phyloP scores from a whole-genome alignment of 345 rosid genomes.

The Durio zibethinus region DNA sequence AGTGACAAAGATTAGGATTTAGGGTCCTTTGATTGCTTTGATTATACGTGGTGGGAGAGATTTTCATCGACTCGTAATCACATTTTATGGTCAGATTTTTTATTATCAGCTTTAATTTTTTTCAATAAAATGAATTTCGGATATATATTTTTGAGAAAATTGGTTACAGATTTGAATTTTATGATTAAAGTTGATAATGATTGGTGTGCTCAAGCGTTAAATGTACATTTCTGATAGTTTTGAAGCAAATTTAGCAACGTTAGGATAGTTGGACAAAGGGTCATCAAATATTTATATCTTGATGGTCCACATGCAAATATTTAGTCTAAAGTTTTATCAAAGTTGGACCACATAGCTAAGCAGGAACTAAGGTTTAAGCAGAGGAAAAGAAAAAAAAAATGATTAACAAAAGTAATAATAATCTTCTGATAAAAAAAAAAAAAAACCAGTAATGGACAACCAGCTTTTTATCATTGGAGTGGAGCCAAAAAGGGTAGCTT shows the following conservation, averaged over 20 bases:
- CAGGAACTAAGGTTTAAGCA: background rate
- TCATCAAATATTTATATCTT: background rate
- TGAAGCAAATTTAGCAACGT: background rate
- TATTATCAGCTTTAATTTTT: too few species aligned
- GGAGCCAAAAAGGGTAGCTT: background rate
- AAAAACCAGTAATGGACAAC: too few species aligned
- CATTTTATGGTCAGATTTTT: too few species aligned
- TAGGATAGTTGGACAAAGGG: background rate
- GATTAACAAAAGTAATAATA: background rate
- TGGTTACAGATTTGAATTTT: background rate
- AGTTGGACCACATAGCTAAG: background rate
- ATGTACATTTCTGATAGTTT: background rate
- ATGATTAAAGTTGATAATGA: background rate
- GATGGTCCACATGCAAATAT: background rate
- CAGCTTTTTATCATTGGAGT: background rate
- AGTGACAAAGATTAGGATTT: background rate
- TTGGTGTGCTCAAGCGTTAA: too few species aligned
- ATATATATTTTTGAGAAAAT: background rate
- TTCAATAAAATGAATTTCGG: background rate
- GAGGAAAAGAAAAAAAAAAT: background rate
- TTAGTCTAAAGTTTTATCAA: background rate
- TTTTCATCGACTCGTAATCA: too few species aligned
- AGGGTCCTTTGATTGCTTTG: too few species aligned
- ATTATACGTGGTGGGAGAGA: too few species aligned
- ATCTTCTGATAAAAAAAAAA: too few species aligned